Base-by-base conservation (phyloP, 352 stramenopile genomes). In the Pythium utonaiense region DNA sequence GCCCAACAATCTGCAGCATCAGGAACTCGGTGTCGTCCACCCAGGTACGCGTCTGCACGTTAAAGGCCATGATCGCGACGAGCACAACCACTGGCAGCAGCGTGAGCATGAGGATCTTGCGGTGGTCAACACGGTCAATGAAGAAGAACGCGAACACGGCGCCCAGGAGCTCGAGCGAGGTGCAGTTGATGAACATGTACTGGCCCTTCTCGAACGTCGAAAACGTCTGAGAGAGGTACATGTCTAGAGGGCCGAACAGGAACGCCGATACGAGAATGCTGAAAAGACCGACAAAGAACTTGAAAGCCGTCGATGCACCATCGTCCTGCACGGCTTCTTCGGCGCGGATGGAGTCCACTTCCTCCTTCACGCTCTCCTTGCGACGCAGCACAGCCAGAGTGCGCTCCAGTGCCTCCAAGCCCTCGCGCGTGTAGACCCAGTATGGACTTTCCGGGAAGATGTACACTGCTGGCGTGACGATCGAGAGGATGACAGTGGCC, bases 371-470 rank as follows among this genome's bases (percentile, higher is more conserved):
- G 42, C 75, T 77, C 30, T 89, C 77, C 64, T 92, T 92, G 54
- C 84, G 84, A 58, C 84, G 84, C 4, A 94, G 56, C 25, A 94
- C 72, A 28, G 78, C 72, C 41, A 94, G 47, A 19, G 79, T 89
- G 22, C 77, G 77, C 60, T 94, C 83, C 40, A 80, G 85, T 30
- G 80, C 80, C 45, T 94, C 84, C 19, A 88, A 52, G 5, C 84
- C 84, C 64, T 92, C 77, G 19, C 81, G 82, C 58, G 83, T 78
- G 70, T 90, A 87, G 13, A 94, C 79, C 84, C 84, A 94, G 65
- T 89, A 86, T n/a, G 84, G 84, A 44, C 78, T 90, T 56, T 94
- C 84, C 8, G 84, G 84, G 72, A 92, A 94, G 38, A 94, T 88
- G 69, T 94, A 90, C 8, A 94, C 80, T 0, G 78, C 77, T 3